Evolutionary conservation across 345 rosid species (phyloP).

Genomic region (Eucalyptus erythrocorys): DNA sequence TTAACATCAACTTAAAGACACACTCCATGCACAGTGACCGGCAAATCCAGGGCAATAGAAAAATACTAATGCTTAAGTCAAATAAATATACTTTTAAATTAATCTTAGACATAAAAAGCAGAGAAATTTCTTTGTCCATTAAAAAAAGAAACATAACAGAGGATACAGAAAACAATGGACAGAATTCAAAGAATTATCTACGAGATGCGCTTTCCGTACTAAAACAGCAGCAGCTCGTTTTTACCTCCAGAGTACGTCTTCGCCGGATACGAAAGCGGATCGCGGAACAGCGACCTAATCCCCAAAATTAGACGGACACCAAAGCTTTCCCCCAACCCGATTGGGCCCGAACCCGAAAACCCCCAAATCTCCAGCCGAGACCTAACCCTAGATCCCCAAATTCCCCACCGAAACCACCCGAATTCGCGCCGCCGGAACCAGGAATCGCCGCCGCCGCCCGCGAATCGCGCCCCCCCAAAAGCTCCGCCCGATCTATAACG

Average conservation of each 20-base stretch:
- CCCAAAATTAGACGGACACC: not conserved
- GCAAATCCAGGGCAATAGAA: not conserved
- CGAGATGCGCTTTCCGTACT: not conserved
- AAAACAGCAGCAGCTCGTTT: not conserved
- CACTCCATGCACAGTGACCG: not conserved
- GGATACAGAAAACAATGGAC: not conserved
- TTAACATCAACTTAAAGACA: not conserved
- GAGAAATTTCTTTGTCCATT: not conserved
- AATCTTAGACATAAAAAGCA: not conserved
- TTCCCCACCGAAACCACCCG: not conserved
- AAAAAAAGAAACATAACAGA: not conserved
- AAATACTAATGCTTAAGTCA: not conserved
- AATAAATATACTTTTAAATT: not conserved
- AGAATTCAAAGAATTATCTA: not conserved
- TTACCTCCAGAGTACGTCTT: not conserved
- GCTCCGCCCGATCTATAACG: not conserved
- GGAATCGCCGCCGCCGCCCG: not conserved
- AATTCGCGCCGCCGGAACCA: not conserved
- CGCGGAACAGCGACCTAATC: not conserved
- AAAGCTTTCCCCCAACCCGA: not conserved
- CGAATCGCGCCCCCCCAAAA: not conserved
- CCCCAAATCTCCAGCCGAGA: slow-evolving; percentile 1
- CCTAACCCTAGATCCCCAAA: slow-evolving; percentile 26
- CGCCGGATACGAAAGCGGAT: not conserved
- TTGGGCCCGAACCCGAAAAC: not conserved